A percentile compares a stretch with the other conserved stretches of the same genome.
Conservation (phyloP, 2,329 filamentous ascomycete genomes). For the Cytospora piceae region DNA sequence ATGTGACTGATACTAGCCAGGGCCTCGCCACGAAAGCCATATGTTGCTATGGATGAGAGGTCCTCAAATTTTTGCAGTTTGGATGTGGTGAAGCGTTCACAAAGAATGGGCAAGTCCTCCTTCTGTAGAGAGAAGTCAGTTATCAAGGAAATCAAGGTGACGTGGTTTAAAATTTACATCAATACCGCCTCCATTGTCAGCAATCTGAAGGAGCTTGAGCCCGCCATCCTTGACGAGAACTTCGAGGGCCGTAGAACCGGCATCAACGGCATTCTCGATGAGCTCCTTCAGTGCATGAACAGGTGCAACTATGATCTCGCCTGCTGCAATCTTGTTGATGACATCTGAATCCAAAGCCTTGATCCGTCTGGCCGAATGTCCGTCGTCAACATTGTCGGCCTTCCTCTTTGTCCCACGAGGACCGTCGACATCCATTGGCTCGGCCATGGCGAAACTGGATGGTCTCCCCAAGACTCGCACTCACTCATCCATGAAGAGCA, state of each 20-base stretch:
- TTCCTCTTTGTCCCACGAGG: conserved; percentile 55
- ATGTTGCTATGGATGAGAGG: conserved; percentile 84
- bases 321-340: conserved; percentile 97
- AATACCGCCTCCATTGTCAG: conserved; percentile 95
- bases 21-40: conserved; percentile 97
- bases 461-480: background rate
- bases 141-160: background rate
- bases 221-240: conserved; percentile 94
- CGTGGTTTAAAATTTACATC: conserved; percentile 62
- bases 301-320: conserved; percentile 96
- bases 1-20: conserved; percentile 98
- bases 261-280: conserved; percentile 96
- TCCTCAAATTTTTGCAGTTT: conserved; percentile 95
- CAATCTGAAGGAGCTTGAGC: conserved; percentile 92
- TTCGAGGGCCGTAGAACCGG: conserved; percentile 90
- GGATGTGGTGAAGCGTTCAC: conserved; percentile 94
- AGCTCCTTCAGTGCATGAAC: conserved; percentile 96
- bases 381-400: conserved; percentile 41
- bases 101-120: conserved; percentile 89
- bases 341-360: conserved; percentile 89
- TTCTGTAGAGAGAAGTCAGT: conserved; percentile 57
- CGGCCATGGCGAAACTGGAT: conserved; percentile 37
- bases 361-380: conserved; percentile 23
- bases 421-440: conserved; percentile 51
- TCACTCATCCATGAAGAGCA: background rate